Percentiles rank a stretch among this genome's conserved stretches.
phyloP scores from a whole-genome alignment of 257 asterid genomes.

The Lantana camara region DNA sequence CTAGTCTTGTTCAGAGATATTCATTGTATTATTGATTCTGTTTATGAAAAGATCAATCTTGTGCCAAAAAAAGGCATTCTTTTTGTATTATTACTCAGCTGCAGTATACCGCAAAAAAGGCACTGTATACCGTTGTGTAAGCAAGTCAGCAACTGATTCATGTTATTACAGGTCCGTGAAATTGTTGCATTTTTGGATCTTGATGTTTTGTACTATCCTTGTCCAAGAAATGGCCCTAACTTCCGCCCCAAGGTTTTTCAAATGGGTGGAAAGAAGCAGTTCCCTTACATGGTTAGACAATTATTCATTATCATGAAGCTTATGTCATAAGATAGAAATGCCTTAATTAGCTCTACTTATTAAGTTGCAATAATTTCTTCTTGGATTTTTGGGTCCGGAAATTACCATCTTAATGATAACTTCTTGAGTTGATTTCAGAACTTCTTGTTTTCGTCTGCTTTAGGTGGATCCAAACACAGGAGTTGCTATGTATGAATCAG shows the following conservation, averaged over 20 bases:
- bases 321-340: slow-evolving; percentile 6
- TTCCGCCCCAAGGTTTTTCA: slow-evolving; percentile 77
- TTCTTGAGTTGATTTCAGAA: slow-evolving; percentile 4
- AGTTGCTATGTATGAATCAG: slow-evolving; percentile 92
- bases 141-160: slow-evolving; percentile 7
- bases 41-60: not conserved
- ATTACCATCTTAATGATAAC: not conserved
- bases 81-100: not conserved
- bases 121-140: not conserved
- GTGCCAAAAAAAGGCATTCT: not conserved
- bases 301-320: slow-evolving; percentile 10
- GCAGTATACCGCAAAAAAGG: too few relatives aligned
- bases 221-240: slow-evolving; percentile 91
- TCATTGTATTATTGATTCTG: not conserved
- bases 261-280: slow-evolving; percentile 87
- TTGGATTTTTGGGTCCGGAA: slow-evolving; percentile 1
- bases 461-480: slow-evolving; percentile 99
- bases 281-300: slow-evolving; percentile 85
- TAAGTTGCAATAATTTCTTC: slow-evolving; percentile 5
- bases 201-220: slow-evolving; percentile 87
- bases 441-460: slow-evolving; percentile 29
- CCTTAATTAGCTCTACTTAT: not conserved
- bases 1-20: not conserved
- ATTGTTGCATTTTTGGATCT: slow-evolving; percentile 83
- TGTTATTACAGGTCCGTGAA: slow-evolving; percentile 76